These are phyloP conservation scores for Trichoderma semiorbis DNA, from an alignment of 2,329 filamentous ascomycete species.

Conservation along the genomic window DNA sequence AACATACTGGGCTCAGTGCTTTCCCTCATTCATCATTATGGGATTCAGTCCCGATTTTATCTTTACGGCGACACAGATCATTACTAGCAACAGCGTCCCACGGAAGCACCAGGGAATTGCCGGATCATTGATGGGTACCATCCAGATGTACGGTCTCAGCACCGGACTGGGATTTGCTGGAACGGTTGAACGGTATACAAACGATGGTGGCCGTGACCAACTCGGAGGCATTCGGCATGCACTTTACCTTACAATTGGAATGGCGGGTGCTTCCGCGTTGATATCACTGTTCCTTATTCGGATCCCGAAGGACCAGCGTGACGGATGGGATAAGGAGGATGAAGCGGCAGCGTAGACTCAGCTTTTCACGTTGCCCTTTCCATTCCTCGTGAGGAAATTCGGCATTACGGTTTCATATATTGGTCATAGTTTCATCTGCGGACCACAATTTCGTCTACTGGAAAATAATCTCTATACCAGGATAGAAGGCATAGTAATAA, in stretches of 20 bases:
- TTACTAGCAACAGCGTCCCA: conserved; percentile 49
- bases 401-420: neutral
- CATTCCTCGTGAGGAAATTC: neutral
- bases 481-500: neutral
- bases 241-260: conserved; percentile 39
- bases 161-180: conserved; percentile 33
- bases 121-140: conserved; percentile 44
- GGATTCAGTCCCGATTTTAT: conserved; percentile 47
- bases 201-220: conserved; percentile 17
- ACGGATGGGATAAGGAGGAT: conserved; percentile 30
- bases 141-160: conserved; percentile 33
- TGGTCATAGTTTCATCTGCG: neutral
- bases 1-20: conserved; percentile 39
- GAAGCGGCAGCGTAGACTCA: neutral
- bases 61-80: conserved; percentile 47
- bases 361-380: neutral
- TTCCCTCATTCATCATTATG: conserved; percentile 35
- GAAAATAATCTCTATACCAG: neutral
- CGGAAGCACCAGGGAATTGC: conserved; percentile 49
- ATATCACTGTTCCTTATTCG: conserved; percentile 38
- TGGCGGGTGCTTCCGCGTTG: conserved; percentile 33
- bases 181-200: conserved; percentile 30
- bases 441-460: neutral
- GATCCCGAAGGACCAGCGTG: conserved; percentile 39
- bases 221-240: conserved; percentile 37